Percentiles rank a stretch among this genome's conserved stretches.
These are phyloP conservation scores for Yarrowia sp. DNA, from an alignment of 805 yeast genomes.

Conservation along the genomic window DNA sequence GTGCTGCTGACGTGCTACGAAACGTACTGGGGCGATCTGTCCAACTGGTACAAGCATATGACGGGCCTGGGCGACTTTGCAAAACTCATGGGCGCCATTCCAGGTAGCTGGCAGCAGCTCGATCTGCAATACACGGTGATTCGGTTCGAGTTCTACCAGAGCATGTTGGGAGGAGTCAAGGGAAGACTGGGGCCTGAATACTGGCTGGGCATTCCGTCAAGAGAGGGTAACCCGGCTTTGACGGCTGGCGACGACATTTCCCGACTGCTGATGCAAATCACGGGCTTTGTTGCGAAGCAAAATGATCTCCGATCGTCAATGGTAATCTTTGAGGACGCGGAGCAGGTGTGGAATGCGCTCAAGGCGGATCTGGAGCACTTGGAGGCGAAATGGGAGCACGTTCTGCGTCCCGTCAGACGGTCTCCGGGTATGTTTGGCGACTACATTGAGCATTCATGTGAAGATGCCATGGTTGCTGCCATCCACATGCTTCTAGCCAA, in stretches of 20 bases:
- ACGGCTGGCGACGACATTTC: conserved; percentile 36
- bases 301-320: conserved; percentile 10
- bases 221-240: conserved; percentile 18
- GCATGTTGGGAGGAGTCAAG: conserved; percentile 33
- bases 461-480: conserved; percentile 35
- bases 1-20: conserved; percentile 38
- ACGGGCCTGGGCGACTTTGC: conserved; percentile 35
- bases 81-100: conserved; percentile 31
- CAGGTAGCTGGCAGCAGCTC: conserved; percentile 18
- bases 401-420: conserved; percentile 1
- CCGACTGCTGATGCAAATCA: conserved; percentile 27
- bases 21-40: conserved; percentile 36
- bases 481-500: conserved; percentile 30
- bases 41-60: conserved; percentile 39
- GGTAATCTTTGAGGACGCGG: not conserved
- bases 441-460: conserved; percentile 17
- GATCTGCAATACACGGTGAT: conserved; percentile 29
- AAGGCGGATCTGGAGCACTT: conserved; percentile 1
- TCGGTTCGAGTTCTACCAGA: conserved; percentile 36
- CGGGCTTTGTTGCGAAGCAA: conserved; percentile 35
- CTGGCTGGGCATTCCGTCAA: conserved; percentile 25
- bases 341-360: conserved; percentile 2
- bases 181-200: conserved; percentile 22
- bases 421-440: conserved; percentile 12
- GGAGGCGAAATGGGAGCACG: conserved; percentile 25